Evolutionary conservation across 1,139 yeast species (phyloP), one percentile per base, ranked within the genome.

Genomic region (Blastobotrys indianensis): DNA sequence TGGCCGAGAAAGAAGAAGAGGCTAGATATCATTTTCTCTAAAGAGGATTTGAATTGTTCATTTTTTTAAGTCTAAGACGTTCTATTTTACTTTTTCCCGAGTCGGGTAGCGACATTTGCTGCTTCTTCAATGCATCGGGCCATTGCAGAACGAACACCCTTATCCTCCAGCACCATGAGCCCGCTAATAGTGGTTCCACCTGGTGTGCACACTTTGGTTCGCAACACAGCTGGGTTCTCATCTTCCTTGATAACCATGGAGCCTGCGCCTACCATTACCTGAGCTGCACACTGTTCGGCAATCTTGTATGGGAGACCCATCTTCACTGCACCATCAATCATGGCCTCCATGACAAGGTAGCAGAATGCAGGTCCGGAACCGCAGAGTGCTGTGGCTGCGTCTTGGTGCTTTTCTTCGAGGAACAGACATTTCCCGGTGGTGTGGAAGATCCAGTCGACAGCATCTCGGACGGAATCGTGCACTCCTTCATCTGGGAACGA

Each of bases 131-230:
- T 84, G 40, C 95, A 95, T 57, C 88, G 76, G 41, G 95, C 80
- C 58, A 92, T 83, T 17, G 88, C 88, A 42, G 88, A 77, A 69
- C 96, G 81, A 41, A 92, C 85, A 39, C 90, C 94, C 44, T 80
- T 80, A 57, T 88, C 96, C 68, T 92, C 99, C 83, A 94, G 79
- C 57, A 80, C 86, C 65, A 90, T 76, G 52, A 94, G 72, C 0
- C 99, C 99, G 3, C 96, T 95, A 63, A 94, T 92, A 7, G 99
- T 92, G 45, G 97, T 90, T 33, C 99, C 99, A 31, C 94, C 98
- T 13, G 99, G 99, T 0, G 99, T 92, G 63, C 97, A 88, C 5
- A 92, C 94, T 60, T 83, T 84, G 63, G 85, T 82, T 62, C 86
- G 85, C 64, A 92, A 74, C 15, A 78, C 87, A 9, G 94, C 94